Base-by-base conservation (phyloP, 192 early-diverging fungal species). In the Coemansia biformis region DNA sequence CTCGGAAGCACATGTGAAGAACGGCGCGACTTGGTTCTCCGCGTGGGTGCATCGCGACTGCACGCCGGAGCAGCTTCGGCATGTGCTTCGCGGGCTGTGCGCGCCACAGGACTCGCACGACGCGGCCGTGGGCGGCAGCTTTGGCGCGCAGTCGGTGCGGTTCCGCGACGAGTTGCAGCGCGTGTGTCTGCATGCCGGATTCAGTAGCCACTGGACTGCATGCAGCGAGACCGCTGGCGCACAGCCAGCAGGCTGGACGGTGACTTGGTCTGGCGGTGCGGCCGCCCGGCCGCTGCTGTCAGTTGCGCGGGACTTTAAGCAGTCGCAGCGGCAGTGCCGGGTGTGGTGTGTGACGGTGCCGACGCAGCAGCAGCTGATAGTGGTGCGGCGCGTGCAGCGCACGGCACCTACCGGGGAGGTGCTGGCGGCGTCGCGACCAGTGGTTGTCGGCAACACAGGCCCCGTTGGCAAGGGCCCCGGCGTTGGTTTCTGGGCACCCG, bases 401-500 rank as follows among this genome's bases (percentile, higher is more conserved):
- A 6, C 6, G 1, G 44, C 38, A 14, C 16, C 23, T 8, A 35
- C 16, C 33, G 62, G 48, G 3, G 15, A 18, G 12, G 48, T 64
- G 9, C 18, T 12, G 4, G 23, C 43, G 7, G 62, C 62, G 5
- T 37, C 45, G 44, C 38, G 43, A 7, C 47, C 92, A 82, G 42
- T 63, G 14, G 48, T 63, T 21, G 35, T 63, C 3, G 60, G 60
- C 34, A 63, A 63, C 74, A 93, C 90, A 6, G 96, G 93, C 0
- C 85, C 93, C 3, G 93, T 99, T 18, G 93, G 93, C 23, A 97
- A 97, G 67, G 96, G 96, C 31, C 96, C 96, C 12, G 96, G 96
- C 57, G 87, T 89, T 46, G 96, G 96, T 29, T 93, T 99, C 67
- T 99, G 96, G 96, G 93, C 93, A 9, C 96, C 96, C 15, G 91